Evolutionary conservation across 805 yeast species (phyloP), one percentile per base, ranked within the genome.

Genomic region (Jamesozyma gamospora): DNA sequence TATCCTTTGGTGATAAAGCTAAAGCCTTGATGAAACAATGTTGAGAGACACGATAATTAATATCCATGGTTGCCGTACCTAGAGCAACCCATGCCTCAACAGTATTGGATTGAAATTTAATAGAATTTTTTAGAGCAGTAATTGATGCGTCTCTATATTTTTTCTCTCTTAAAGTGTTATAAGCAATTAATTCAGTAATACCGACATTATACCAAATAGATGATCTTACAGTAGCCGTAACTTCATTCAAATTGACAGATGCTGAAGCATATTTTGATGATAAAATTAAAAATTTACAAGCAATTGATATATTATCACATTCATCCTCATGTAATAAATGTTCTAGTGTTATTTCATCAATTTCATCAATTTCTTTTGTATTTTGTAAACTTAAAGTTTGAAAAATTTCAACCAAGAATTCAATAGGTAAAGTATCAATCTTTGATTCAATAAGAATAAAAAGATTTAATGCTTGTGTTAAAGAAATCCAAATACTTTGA

Each of bases 11-110:
- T 35, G 83, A 79, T 30, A 87, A 60, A 0, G 83, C 69, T 2
- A 79, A 63, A 0, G 96, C 88, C 46, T 84, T 81, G 50, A 92
- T 82, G 51, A 83, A 85, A 57, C 96, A 86, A 62, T 92, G 99
- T 60, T 92, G 99, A 0, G 96, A 69, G 6, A 85, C 82, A 35
- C 73, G 71, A 0, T 90, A 79, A 47, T 77, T 82, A 4, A 67
- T 60, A 3, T 75, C 63, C 40, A 79, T 69, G 7, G 85, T 74
- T 0, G 87, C 82, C 41, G 81, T 71, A 12, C 97, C 98, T 24
- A 90, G 66, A 0, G 83, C 79, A 39, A 75, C 67, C 99, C 99
- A 92, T 42, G 77, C 77, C 15, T 72, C 77, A 1, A 81, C 66
- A 45, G 81, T 82, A 41, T 71, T 73, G 4, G 79, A 70, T 56